phyloP scores from a whole-genome alignment of 805 yeast species.

The Saccharomycopsis oosterbeekiorum region DNA sequence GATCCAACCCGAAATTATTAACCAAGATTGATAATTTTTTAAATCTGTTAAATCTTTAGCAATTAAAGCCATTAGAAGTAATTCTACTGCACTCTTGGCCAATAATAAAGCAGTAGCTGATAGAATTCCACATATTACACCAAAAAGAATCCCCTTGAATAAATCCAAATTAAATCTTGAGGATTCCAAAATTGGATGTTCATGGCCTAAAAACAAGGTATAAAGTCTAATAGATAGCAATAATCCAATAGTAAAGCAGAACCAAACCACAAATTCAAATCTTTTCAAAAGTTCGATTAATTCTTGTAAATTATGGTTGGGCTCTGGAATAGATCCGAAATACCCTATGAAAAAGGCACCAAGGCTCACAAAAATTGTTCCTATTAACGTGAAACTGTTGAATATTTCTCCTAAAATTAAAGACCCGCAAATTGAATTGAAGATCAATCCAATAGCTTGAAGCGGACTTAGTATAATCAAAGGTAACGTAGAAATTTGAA shows the following conservation, averaged over 20 bases:
- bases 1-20: conserved; percentile 45
- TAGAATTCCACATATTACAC: conserved; percentile 61
- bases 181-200: conserved; percentile 1
- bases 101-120: conserved; percentile 79
- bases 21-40: conserved; percentile 34
- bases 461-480: conserved; percentile 69
- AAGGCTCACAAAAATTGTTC: conserved; percentile 55
- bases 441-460: conserved; percentile 82
- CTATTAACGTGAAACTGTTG: conserved; percentile 44
- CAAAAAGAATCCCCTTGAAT: conserved; percentile 52
- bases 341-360: conserved; percentile 77
- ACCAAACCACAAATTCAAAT: conserved; percentile 50
- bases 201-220: conserved; percentile 5
- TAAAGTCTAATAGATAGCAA: conserved; percentile 5
- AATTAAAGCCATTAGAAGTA: conserved; percentile 38
- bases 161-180: conserved; percentile 21
- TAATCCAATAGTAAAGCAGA: conserved; percentile 21
- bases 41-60: conserved; percentile 30
- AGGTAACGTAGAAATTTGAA: conserved; percentile 79
- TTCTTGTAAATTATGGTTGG: conserved; percentile 40
- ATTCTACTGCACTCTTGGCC: conserved; percentile 78
- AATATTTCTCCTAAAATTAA: conserved; percentile 59
- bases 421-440: conserved; percentile 68
- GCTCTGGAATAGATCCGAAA: conserved; percentile 52
- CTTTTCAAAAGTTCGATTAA: conserved; percentile 34